These are phyloP conservation scores for Aspergillus versicolor DNA, from an alignment of 2,329 filamentous ascomycete species.

Conservation along the genomic window DNA sequence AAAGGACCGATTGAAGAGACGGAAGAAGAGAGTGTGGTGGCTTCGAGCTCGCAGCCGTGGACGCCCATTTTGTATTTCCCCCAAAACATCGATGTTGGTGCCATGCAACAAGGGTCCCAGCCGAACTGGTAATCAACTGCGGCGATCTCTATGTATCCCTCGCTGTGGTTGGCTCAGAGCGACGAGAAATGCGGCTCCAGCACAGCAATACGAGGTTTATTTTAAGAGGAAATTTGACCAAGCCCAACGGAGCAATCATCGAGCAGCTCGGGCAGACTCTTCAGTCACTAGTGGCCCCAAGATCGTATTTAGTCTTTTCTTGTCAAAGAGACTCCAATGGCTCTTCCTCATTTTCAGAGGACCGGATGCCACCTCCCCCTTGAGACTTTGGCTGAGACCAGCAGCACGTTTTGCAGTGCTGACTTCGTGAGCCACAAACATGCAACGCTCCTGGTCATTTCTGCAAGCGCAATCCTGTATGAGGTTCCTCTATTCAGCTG, in stretches of 20 bases:
- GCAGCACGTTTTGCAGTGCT: neutral
- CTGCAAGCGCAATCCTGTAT: neutral
- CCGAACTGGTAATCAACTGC: neutral
- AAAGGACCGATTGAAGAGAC: neutral
- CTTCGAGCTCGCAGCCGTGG: neutral
- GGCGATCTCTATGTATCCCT: neutral
- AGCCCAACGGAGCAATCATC: neutral
- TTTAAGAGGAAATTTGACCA: neutral
- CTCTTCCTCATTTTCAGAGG: neutral
- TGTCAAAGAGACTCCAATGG: neutral
- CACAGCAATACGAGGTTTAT: constrained; percentile 8
- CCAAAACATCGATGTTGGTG: neutral
- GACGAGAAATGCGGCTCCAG: constrained; percentile 2
- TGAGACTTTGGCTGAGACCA: neutral
- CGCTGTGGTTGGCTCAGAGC: constrained; percentile 1
- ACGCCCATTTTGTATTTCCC: neutral
- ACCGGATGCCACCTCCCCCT: neutral
- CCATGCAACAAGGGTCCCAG: neutral
- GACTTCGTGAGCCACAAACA: neutral
- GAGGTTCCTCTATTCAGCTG: neutral
- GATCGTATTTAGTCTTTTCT: constrained; percentile 3
- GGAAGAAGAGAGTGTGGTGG: neutral
- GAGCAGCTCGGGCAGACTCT: neutral
- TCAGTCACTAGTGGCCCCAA: neutral
- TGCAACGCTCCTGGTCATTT: neutral